A percentile compares a stretch with the other conserved stretches of the same genome.
Conservation (phyloP, 345 rosid genomes). For the Eucalyptus viminalis region DNA sequence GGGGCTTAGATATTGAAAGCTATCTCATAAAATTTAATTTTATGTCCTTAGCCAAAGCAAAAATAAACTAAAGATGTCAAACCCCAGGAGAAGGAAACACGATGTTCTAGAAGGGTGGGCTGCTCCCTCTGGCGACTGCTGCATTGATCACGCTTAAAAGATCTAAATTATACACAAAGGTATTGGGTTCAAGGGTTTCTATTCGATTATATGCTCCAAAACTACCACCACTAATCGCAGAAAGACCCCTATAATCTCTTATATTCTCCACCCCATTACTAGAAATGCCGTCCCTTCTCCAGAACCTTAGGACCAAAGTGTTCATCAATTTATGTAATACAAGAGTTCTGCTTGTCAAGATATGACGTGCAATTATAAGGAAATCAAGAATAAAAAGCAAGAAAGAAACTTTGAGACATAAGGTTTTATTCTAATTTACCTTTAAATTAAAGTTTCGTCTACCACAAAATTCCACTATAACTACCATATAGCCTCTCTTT, state of each 20-base stretch:
- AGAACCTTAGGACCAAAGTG: not conserved
- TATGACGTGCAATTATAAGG: too few species aligned
- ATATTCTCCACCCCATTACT: not conserved
- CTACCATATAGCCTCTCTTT: too few species aligned
- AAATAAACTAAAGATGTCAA: not conserved
- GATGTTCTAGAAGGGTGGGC: not conserved
- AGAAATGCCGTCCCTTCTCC: not conserved
- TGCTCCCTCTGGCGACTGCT: not conserved
- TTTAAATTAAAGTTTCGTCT: accelerated
- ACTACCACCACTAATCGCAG: not conserved
- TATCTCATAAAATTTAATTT: not conserved
- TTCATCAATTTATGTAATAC: not conserved
- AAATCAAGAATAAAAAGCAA: too few species aligned
- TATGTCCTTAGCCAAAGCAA: not conserved
- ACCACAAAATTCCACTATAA: too few species aligned
- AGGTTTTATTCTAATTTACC: too few species aligned
- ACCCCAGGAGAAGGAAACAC: not conserved
- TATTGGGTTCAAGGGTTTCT: not conserved
- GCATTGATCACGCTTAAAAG: not conserved
- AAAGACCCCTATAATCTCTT: not conserved
- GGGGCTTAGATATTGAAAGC: not conserved
- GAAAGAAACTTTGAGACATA: too few species aligned
- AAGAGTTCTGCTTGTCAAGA: too few species aligned
- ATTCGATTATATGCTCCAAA: not conserved
- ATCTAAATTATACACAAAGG: not conserved